A percentile compares a stretch with the other conserved stretches of the same genome.
These are phyloP conservation scores for Pichia sp. DNA, from an alignment of 1,139 yeast genomes.

Conservation along the genomic window DNA sequence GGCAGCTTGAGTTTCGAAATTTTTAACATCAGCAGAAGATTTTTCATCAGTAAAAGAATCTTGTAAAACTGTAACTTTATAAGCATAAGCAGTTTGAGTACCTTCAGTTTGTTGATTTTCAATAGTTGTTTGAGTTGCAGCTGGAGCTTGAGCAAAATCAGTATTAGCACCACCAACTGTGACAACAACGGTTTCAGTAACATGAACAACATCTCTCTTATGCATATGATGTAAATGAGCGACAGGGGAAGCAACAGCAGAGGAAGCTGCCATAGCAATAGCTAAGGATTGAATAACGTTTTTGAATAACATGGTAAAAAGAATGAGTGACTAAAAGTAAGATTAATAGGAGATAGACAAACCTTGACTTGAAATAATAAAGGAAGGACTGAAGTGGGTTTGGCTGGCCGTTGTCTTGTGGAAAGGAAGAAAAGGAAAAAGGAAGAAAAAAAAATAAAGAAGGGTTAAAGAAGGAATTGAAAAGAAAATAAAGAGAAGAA, in stretches of 20 bases:
- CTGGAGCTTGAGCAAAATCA: conserved; percentile 25
- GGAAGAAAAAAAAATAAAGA: background rate
- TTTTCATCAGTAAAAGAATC: conserved; percentile 25
- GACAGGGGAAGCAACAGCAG: conserved; percentile 36
- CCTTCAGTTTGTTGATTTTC: conserved; percentile 14
- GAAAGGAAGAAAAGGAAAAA: background rate
- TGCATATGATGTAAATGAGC: conserved; percentile 37
- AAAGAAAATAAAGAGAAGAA: too few species aligned
- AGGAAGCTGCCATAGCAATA: conserved; percentile 31
- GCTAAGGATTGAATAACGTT: conserved; percentile 27
- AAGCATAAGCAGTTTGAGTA: conserved; percentile 30
- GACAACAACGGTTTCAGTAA: conserved; percentile 38
- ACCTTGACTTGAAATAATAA: conserved; percentile 1
- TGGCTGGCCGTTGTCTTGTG: background rate
- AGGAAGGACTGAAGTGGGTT: conserved; percentile 8
- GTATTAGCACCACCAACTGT: conserved; percentile 32
- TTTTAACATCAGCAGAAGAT: conserved; percentile 23
- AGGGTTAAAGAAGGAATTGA: too few species aligned
- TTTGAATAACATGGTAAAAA: conserved; percentile 22
- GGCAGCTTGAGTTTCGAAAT: conserved; percentile 22
- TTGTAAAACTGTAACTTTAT: conserved; percentile 23
- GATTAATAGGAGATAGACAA: background rate
- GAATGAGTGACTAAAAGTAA: conserved; percentile 2
- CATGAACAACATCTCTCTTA: conserved; percentile 42
- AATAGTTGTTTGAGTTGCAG: conserved; percentile 27